Evolutionary conservation across 1,139 yeast species (phyloP).

Genomic region (Suhomyces coccinellae): DNA sequence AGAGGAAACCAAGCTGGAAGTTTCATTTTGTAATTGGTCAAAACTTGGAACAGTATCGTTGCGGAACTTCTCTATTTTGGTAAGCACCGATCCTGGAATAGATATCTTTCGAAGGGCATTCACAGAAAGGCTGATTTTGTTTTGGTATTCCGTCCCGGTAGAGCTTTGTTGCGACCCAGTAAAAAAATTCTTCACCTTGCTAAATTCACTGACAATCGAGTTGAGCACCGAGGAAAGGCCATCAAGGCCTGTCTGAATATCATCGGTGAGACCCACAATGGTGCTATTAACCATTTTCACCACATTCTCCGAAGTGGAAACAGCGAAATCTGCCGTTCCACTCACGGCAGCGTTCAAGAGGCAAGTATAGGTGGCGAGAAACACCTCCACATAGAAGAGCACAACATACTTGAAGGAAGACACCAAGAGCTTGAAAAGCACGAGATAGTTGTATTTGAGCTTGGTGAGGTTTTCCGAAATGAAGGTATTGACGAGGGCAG

Average conservation of each 20-base stretch:
- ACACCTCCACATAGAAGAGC: slow-evolving; percentile 65
- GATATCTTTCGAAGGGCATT: slow-evolving; percentile 53
- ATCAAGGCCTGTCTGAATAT: slow-evolving; percentile 60
- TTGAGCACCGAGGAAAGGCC: slow-evolving; percentile 57
- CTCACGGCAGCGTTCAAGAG: slow-evolving; percentile 70
- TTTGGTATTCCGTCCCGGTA: slow-evolving; percentile 19
- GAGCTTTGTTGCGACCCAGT: slow-evolving; percentile 19
- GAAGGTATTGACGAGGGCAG: slow-evolving; percentile 49
- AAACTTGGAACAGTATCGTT: slow-evolving; percentile 16
- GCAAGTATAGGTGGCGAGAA: slow-evolving; percentile 86
- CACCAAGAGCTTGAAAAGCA: slow-evolving; percentile 34
- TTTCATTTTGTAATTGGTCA: slow-evolving; percentile 14
- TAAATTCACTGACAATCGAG: slow-evolving; percentile 41
- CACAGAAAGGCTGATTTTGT: slow-evolving; percentile 60
- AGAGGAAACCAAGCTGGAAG: slow-evolving; percentile 13
- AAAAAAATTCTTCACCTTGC: slow-evolving; percentile 55
- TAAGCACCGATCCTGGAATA: slow-evolving; percentile 47
- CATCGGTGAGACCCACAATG: slow-evolving; percentile 52
- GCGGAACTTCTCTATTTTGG: slow-evolving; percentile 14
- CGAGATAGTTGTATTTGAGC: slow-evolving; percentile 14
- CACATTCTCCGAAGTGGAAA: slow-evolving; percentile 68
- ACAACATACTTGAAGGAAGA: slow-evolving; percentile 61
- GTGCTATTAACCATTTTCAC: slow-evolving; percentile 63
- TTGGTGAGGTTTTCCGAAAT: slow-evolving; percentile 18
- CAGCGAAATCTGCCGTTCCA: slow-evolving; percentile 70